A percentile compares a stretch with the other conserved stretches of the same genome.
phyloP scores from a whole-genome alignment of 805 yeast genomes.

The Saturnispora silvae region DNA sequence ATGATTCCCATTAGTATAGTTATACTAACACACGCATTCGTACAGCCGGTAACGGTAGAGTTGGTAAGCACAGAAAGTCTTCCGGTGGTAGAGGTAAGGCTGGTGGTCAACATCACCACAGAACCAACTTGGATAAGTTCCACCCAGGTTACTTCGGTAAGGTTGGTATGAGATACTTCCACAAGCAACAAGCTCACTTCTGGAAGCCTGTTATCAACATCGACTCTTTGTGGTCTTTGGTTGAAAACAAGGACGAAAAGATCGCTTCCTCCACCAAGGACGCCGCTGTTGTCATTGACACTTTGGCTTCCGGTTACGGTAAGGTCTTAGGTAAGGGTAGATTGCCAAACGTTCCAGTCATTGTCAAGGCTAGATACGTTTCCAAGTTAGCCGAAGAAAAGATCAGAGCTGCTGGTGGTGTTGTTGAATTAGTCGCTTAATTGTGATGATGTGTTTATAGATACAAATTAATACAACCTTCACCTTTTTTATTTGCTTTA shows the following conservation, averaged over 20 bases:
- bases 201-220: conserved; percentile 98
- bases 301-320: conserved; percentile 99
- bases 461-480: conserved; percentile 4
- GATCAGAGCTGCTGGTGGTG: conserved; percentile 99
- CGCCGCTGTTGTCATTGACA: conserved; percentile 98
- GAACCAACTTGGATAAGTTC: conserved; percentile 99
- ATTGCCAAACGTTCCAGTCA: conserved; percentile 96
- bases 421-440: conserved; percentile 97
- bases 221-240: conserved; percentile 97
- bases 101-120: conserved; percentile 99
- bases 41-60: conserved; percentile 99
- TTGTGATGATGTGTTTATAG: not conserved
- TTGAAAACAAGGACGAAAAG: conserved; percentile 91
- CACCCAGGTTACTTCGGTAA: conserved; percentile 99
- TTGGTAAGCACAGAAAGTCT: conserved; percentile 99
- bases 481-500: conserved; percentile 4
- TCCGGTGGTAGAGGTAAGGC: conserved; percentile 99
- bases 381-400: conserved; percentile 99
- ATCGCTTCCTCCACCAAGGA: conserved; percentile 72
- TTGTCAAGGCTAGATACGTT: conserved; percentile 98
- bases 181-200: conserved; percentile 86
- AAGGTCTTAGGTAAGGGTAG: conserved; percentile 99
- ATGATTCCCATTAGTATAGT: conserved; percentile 6
- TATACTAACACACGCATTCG: conserved; percentile 14
- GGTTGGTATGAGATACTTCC: conserved; percentile 99